phyloP scores from a whole-genome alignment of 1,284 basidiomycete genomes.

The Paramarasmius palmivorus region DNA sequence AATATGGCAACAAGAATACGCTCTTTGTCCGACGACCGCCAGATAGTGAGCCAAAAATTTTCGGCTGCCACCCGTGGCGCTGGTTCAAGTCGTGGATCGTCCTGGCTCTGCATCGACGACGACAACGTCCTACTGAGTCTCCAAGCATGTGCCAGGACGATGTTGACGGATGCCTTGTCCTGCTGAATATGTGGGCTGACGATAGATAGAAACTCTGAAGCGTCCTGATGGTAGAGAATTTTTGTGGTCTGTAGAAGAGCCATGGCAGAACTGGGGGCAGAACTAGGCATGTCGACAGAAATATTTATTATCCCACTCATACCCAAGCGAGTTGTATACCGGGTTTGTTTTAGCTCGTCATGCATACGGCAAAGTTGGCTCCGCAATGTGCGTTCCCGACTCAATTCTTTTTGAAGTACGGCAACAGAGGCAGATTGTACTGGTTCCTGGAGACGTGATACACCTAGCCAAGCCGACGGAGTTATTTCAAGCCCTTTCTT shows the following conservation, averaged over 20 bases:
- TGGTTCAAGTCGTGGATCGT: slow-evolving; percentile 27
- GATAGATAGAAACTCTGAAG: slow-evolving; percentile 42
- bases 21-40: slow-evolving; percentile 31
- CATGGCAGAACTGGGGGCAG: no score
- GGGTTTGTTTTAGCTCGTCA: no score
- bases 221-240: slow-evolving; percentile 44
- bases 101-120: slow-evolving; percentile 37
- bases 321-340: no score
- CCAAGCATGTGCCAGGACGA: slow-evolving; percentile 52
- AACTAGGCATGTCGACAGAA: no score
- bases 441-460: no score
- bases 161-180: slow-evolving; percentile 50
- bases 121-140: slow-evolving; percentile 38
- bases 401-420: not conserved
- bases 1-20: slow-evolving; percentile 44
- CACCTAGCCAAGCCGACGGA: no score
- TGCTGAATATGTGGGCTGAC: slow-evolving; percentile 42
- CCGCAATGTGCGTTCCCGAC: not conserved
- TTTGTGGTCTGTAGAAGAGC: no score
- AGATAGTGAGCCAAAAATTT: slow-evolving; percentile 54
- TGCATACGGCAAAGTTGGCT: no score
- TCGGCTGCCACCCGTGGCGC: slow-evolving; percentile 12
- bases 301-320: no score
- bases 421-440: no score
- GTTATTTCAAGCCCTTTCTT: no score